Percentiles rank a stretch among this genome's conserved stretches.
phyloP scores from a whole-genome alignment of 2,329 filamentous ascomycete species.

The Lachnum nothofagi region DNA sequence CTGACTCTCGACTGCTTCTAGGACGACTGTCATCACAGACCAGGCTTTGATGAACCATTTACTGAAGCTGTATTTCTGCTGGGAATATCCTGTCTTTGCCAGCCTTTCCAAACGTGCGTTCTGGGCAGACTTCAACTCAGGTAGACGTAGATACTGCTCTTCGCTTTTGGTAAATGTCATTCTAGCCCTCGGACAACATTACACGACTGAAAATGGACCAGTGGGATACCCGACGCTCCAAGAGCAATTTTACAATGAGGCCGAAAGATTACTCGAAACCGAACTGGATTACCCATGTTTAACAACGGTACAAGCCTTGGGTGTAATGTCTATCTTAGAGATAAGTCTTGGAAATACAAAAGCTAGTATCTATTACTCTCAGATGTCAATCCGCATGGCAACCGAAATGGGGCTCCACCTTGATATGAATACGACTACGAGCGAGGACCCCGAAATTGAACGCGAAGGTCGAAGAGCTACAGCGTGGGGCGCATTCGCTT shows the following conservation, averaged over 20 bases:
- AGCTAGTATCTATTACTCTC: constrained; percentile 66
- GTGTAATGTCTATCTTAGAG: constrained; percentile 70
- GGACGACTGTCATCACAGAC: constrained; percentile 59
- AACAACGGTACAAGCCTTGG: constrained; percentile 68
- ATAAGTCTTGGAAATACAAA: constrained; percentile 66
- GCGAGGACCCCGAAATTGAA: no score
- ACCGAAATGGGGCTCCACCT: constrained; percentile 44
- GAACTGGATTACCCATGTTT: constrained; percentile 53
- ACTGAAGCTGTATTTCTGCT: constrained; percentile 64
- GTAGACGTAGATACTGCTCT: constrained; percentile 32
- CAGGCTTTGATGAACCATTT: constrained; percentile 56
- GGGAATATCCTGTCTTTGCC: constrained; percentile 69
- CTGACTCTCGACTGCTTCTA: no score
- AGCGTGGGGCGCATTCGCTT: no score
- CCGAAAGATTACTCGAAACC: constrained; percentile 51
- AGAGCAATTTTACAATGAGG: constrained; percentile 70
- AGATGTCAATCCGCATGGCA: constrained; percentile 65
- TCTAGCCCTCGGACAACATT: constrained; percentile 57
- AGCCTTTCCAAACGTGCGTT: constrained; percentile 51
- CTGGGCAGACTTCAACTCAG: constrained; percentile 16
- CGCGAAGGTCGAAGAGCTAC: no score
- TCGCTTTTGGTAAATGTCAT: constrained; percentile 36
- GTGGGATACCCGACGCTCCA: constrained; percentile 60
- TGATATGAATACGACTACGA: no score
- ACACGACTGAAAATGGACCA: constrained; percentile 56